phyloP scores from a whole-genome alignment of 495 filamentous ascomycete species.

The Penicillium bialowiezense region DNA sequence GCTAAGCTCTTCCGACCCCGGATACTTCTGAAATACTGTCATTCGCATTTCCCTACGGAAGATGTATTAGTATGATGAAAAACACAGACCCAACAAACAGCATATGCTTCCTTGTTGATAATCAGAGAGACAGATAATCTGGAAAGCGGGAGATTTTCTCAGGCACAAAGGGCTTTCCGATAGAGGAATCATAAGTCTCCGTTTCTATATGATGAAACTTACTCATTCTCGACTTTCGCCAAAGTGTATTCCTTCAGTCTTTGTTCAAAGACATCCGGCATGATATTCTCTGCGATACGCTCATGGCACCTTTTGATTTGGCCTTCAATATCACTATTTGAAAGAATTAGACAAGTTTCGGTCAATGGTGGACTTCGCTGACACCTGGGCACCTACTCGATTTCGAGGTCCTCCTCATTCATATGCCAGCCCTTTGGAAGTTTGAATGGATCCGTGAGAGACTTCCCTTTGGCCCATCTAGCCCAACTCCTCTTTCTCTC shows the following conservation, averaged over 20 bases:
- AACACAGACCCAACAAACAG: no score
- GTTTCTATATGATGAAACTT: not conserved
- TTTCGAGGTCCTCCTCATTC: not conserved
- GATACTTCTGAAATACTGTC: not conserved
- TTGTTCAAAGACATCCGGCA: constrained; percentile 4
- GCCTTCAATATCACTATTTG: not conserved
- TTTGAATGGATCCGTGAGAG: not conserved
- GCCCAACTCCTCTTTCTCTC: not conserved
- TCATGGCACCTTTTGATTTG: constrained; percentile 13
- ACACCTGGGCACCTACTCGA: no score
- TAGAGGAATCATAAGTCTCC: no score
- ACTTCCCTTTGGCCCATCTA: not conserved
- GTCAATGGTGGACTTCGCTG: no score
- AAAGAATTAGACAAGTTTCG: no score
- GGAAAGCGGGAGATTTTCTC: no score
- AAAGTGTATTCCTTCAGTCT: constrained; percentile 1
- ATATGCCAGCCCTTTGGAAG: not conserved
- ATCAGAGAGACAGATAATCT: no score
- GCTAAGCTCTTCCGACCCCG: not conserved
- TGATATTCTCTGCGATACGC: constrained; percentile 9
- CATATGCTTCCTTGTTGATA: no score
- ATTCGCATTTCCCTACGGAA: not conserved
- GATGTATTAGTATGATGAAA: not conserved
- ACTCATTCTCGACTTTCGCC: not conserved
- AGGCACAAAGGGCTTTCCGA: no score